These are phyloP conservation scores for Sphagnum fallax DNA, from an alignment of 228 moss, liverwort and hornwort species.

Conservation along the genomic window DNA sequence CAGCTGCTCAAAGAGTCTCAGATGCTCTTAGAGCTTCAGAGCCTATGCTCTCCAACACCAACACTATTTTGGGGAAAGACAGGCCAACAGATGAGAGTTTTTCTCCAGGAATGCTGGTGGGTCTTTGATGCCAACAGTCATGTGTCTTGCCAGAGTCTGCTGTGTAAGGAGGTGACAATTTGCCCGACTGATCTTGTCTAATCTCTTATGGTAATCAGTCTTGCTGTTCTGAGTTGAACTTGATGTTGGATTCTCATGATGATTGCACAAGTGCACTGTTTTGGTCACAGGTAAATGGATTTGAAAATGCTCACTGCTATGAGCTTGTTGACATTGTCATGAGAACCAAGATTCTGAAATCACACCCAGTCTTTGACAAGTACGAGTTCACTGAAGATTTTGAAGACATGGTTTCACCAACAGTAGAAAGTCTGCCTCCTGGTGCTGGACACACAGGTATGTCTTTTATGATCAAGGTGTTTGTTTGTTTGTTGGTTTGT, in stretches of 20 bases:
- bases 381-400: constrained; percentile 16
- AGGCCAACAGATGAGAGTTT: constrained; percentile 13
- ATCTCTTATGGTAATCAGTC: background rate
- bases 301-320: constrained; percentile 50
- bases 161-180: too few relatives aligned
- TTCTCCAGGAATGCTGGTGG: constrained; percentile 51
- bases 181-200: background rate
- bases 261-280: too few relatives aligned
- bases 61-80: constrained; percentile 16
- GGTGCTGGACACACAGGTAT: constrained; percentile 30
- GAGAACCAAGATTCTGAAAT: constrained; percentile 52
- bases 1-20: constrained; percentile 9
- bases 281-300: constrained; percentile 35
- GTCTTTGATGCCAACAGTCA: background rate
- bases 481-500: too few relatives aligned
- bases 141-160: too few relatives aligned
- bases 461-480: background rate
- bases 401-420: constrained; percentile 23
- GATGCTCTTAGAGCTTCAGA: constrained; percentile 18
- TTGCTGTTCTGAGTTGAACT: too few relatives aligned
- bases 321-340: constrained; percentile 68
- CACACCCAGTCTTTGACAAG: constrained; percentile 34
- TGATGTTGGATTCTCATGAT: too few relatives aligned
- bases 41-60: constrained; percentile 24
- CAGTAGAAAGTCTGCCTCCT: constrained; percentile 36